Evolutionary conservation across 352 stramenopile genomes (phyloP), one percentile per base, ranked within the genome.

Genomic region (Phytophthora syringae): DNA sequence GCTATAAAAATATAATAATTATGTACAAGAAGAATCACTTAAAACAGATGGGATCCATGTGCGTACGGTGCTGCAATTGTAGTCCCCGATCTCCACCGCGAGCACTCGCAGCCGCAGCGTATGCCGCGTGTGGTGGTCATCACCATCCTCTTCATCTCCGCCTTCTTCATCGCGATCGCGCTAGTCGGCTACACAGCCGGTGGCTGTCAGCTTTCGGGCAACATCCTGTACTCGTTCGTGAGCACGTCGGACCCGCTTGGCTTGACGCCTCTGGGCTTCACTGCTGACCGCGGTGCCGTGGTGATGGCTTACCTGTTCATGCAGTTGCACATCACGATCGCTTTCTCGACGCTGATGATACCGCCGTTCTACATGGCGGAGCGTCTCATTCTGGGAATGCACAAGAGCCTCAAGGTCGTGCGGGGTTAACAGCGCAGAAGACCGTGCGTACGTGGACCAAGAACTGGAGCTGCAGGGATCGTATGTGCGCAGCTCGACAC

Each of bases 171-270:
- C 21, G 52, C 69, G 16, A 56, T 89, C 13, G 80, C 76, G 1
- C 37, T 71, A 15, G 59, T 59, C 1, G 79, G 76, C 5, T 84
- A 84, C 54, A 81, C 70, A 1, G 73, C 73, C 3, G 70, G 79
- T 32, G 79, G 79, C 11, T 86, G 79, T 44, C 79, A 88, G 59
- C 54, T 88, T 6, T 80, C 78, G 18, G 75, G 78, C 22, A 88
- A 86, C 60, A 65, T 87, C 30, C 64, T 87, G 54, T 87, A 83
- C 67, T 70, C 79, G 24, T 69, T 76, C 57, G 83, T 88, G 55
- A 67, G 57, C 65, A 78, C 64, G 5, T 45, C 52, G 0, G 42
- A 66, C 6, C 60, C 54, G 0, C 72, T 72, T 0, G 68, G 67
- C 0, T 27, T 89, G 11, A 68, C 73, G 0, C 60, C 62, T 27